Base-by-base conservation (phyloP, 805 yeast genomes). In the Priceomyces fermenticarens region DNA sequence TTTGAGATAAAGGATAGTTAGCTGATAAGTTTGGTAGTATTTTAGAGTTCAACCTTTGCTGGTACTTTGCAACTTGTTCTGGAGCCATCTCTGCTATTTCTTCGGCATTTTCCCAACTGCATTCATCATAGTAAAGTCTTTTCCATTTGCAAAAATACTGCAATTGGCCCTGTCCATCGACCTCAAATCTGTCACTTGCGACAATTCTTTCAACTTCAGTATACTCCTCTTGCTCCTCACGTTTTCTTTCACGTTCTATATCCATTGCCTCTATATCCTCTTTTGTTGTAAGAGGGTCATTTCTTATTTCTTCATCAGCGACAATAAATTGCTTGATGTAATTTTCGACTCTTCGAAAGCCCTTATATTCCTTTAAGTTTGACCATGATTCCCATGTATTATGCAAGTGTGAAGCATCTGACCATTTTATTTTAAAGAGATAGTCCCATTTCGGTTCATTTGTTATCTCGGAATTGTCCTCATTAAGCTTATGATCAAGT, bases 211-310 rank as follows among this genome's bases (percentile, higher is more conserved):
- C 99, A 27, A 88, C 96, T 30, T 80, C 77, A 47, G 86, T 86
- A 67, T 73, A 90, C 58, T 90, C 97, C 32, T 79, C 83, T 48
- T 82, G 78, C 52, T 87, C 91, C 48, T 91, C 98, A 30, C 86
- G 70, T 57, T 83, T 75, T 35, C 96, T 75, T 57, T 89, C 97
- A 20, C 81, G 77, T 54, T 91, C 98, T 48, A 91, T 77, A 54
- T 89, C 96, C 89, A 91, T 83, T 14, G 88, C 83, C 62, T 91
- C 99, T 30, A 91, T 72, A 50, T 93, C 98, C 63, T 91, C 99
- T 40, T 85, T 77, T 0, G 97, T 88, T 3, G 95, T 87, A 43
- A 69, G 63, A 0, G 96, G 86, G 55, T 91, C 97, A 35, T 69
- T 70, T 51, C 96, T 75, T 33, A 89, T 73, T 54, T 86, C 86